phyloP scores from a whole-genome alignment of 2,329 filamentous ascomycete genomes.

The Pezicula radicicola region DNA sequence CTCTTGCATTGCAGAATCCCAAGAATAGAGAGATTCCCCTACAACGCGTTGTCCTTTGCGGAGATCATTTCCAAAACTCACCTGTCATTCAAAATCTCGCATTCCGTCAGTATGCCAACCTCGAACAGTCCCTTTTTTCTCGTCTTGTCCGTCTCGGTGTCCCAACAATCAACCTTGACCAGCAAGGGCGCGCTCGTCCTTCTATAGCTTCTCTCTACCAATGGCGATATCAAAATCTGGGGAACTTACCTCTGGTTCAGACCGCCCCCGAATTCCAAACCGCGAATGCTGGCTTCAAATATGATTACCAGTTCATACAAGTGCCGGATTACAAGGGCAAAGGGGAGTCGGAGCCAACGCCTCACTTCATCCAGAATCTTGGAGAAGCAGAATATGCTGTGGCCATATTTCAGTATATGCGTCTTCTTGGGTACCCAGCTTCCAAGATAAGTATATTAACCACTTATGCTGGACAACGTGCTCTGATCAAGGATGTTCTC shows the following conservation, averaged over 20 bases:
- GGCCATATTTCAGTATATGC: slow-evolving; percentile 96
- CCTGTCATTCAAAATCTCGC: slow-evolving; percentile 93
- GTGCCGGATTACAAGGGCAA: slow-evolving; percentile 88
- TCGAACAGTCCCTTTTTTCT: slow-evolving; percentile 94
- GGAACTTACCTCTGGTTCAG: slow-evolving; percentile 74
- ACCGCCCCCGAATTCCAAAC: slow-evolving; percentile 66
- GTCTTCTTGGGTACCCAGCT: slow-evolving; percentile 84
- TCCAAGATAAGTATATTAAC: slow-evolving; percentile 77
- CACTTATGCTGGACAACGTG: slow-evolving; percentile 89
- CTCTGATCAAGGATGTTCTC: slow-evolving; percentile 84
- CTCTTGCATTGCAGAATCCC: slow-evolving; percentile 84
- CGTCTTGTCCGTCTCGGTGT: slow-evolving; percentile 87
- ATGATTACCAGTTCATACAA: slow-evolving; percentile 95
- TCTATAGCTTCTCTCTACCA: slow-evolving; percentile 86
- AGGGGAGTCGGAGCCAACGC: slow-evolving; percentile 85
- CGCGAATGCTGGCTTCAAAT: slow-evolving; percentile 89
- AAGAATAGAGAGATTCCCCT: slow-evolving; percentile 70
- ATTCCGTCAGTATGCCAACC: slow-evolving; percentile 90
- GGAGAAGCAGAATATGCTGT: slow-evolving; percentile 97
- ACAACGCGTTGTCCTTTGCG: slow-evolving; percentile 86
- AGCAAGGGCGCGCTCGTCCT: slow-evolving; percentile 87
- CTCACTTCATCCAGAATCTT: slow-evolving; percentile 94
- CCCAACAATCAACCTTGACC: slow-evolving; percentile 85
- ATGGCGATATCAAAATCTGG: slow-evolving; percentile 84
- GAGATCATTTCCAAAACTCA: slow-evolving; percentile 95